Percentiles rank a stretch among this genome's conserved stretches.
Evolutionary conservation across 495 filamentous ascomycete species (phyloP).

Genomic region (Hyaloscypha variabilis): DNA sequence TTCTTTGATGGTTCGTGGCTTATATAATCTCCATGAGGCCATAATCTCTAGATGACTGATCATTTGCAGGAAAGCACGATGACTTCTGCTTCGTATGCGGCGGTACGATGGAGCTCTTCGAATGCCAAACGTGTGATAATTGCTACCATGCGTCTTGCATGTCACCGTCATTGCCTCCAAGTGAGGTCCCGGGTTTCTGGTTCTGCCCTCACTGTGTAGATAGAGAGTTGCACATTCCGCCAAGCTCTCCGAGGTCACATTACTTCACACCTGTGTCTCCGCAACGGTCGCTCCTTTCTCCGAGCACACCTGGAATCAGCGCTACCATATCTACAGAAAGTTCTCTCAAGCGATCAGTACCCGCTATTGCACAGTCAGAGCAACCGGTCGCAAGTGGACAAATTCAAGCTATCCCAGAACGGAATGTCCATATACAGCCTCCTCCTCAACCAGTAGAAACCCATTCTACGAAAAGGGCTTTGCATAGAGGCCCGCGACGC

Average conservation of each 20-base stretch:
- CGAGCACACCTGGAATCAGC: neutral
- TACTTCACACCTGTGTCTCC: conserved; percentile 9
- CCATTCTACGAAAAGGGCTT: neutral
- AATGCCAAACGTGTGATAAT: conserved; percentile 20
- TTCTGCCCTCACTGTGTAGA: conserved; percentile 28
- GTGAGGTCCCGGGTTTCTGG: conserved; percentile 24
- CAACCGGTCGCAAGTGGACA: neutral
- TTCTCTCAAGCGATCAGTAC: neutral
- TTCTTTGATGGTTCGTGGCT: conserved; percentile 16
- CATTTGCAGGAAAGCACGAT: conserved; percentile 17
- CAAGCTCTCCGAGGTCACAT: neutral
- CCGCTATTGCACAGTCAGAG: neutral
- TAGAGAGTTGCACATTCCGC: conserved; percentile 18
- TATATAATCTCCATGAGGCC: neutral
- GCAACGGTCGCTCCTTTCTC: neutral
- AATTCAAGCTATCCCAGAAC: neutral
- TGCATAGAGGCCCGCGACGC: neutral
- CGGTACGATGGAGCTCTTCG: conserved; percentile 13
- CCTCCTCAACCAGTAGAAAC: neutral
- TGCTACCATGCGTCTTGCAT: conserved; percentile 24
- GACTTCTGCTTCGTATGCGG: conserved; percentile 27
- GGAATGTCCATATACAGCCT: neutral
- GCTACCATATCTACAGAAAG: neutral
- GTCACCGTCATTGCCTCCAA: conserved; percentile 12
- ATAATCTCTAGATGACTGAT: neutral